Evolutionary conservation across 148 eudicot genomes (phyloP).

Genomic region (Dysphania ambrosioides): DNA sequence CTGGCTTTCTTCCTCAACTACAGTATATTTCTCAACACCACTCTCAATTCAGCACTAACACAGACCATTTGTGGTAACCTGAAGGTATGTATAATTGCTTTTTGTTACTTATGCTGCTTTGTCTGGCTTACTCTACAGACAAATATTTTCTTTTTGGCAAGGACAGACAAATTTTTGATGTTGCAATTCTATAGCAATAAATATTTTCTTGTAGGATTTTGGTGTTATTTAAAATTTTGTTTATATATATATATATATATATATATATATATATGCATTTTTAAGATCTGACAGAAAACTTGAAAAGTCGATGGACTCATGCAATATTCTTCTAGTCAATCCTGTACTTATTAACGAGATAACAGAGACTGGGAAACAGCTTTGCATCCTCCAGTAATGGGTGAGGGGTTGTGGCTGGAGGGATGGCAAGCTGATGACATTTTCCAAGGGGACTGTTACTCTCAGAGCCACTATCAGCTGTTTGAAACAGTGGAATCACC

Average conservation of each 20-base stretch:
- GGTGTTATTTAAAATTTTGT: too few relatives aligned
- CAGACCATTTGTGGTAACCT: constrained; percentile 95
- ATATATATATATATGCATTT: too few relatives aligned
- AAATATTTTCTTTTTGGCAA: too few relatives aligned
- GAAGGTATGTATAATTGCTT: constrained; percentile 49
- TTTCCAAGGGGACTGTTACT: background rate
- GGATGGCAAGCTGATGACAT: background rate
- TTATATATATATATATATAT: too few relatives aligned
- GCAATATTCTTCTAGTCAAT: background rate
- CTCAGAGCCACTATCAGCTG: background rate
- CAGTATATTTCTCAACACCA: constrained; percentile 80
- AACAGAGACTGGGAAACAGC: background rate
- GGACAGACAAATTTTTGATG: background rate
- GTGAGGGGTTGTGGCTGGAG: background rate
- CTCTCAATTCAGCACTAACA: constrained; percentile 89
- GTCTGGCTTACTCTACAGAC: background rate
- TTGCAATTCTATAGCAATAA: too few relatives aligned
- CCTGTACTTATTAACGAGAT: background rate
- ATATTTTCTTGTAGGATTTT: background rate
- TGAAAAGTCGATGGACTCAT: background rate
- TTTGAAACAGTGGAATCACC: background rate
- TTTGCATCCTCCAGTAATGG: background rate
- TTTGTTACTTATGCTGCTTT: background rate
- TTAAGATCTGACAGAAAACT: background rate
- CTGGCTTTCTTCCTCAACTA: constrained; percentile 86